A percentile compares a stretch with the other conserved stretches of the same genome.
These are phyloP conservation scores for Suhomyces wounanorum DNA, from an alignment of 1,139 yeast species.

Conservation along the genomic window DNA sequence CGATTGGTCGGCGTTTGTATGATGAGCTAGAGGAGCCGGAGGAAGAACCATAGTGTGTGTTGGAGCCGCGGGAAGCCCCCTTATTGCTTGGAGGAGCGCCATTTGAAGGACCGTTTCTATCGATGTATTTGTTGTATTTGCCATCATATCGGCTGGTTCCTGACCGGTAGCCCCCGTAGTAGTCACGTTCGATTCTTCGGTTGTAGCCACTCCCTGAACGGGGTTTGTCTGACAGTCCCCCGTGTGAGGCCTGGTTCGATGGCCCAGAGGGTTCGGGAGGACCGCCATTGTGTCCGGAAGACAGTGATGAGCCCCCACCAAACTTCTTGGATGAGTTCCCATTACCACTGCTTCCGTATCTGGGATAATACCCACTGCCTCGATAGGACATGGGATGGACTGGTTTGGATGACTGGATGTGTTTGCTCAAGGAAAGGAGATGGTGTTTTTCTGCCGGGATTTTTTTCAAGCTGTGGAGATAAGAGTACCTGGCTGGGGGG, in stretches of 20 bases:
- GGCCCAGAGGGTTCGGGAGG: slow-evolving; percentile 1
- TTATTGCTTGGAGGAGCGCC: slow-evolving; percentile 4
- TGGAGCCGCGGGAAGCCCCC: slow-evolving; percentile 6
- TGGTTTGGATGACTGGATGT: not conserved
- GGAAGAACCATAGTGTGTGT: slow-evolving; percentile 13
- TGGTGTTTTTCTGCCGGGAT: not conserved
- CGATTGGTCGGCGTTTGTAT: slow-evolving; percentile 14
- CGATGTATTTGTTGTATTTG: slow-evolving; percentile 19
- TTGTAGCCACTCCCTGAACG: slow-evolving; percentile 8
- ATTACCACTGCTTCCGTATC: slow-evolving; percentile 15
- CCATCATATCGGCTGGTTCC: slow-evolving; percentile 15
- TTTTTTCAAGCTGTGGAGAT: not conserved
- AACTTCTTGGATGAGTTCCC: slow-evolving; percentile 15
- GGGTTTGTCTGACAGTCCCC: slow-evolving; percentile 2
- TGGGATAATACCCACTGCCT: slow-evolving; percentile 20
- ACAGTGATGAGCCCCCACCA: slow-evolving; percentile 3
- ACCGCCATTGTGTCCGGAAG: slow-evolving; percentile 4
- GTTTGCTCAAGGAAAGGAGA: not conserved
- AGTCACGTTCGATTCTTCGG: slow-evolving; percentile 18
- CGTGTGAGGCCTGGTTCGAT: not conserved
- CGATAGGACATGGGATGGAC: slow-evolving; percentile 18
- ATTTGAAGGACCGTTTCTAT: slow-evolving; percentile 1
- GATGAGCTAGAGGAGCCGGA: slow-evolving; percentile 1
- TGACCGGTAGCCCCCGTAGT: slow-evolving; percentile 19
- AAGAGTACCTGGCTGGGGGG: not conserved